Base-by-base conservation (phyloP, 164 flowering plant genomes). In the Euptelea pleiosperma region DNA sequence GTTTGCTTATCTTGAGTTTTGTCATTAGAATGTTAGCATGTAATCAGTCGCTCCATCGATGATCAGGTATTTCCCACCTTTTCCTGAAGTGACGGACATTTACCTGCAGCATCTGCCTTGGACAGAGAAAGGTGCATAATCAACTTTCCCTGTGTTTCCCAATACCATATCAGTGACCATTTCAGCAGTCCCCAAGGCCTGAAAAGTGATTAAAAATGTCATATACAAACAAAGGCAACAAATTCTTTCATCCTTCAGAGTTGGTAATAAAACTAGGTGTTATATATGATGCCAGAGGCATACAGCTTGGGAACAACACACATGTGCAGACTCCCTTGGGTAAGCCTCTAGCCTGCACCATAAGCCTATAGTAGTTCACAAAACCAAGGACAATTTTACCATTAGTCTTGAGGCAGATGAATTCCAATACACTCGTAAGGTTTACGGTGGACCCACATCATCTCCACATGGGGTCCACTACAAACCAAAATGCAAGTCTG, bases 181-280 rank as follows among this genome's bases (percentile, higher is more conserved):
- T 74, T 93, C 98, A 52, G 98, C 98, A 66, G 98, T 93, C 24
- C 97, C 96, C 42, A 84, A 22, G 57, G 94, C 96, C 96, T 92
- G 79, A 25, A 64, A 65, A 57, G 52, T 43, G 15, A 16, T 8
- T 4, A 44, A 33, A 2, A 2, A 36, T 14, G 6, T 1, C 1
- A 39, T 22, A 2, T 5, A 34, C 3, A 1, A 53, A 9, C 39
- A 36, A 8, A 15, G 21, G 10, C 10, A 5, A 15, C 25, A 16
- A 11, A 49, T 6, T 28, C 54, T n/a, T n/a, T n/a, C n/a, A n/a
- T n/a, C n/a, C n/a, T n/a, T n/a, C n/a, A n/a, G n/a, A n/a, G n/a
- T n/a, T n/a, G n/a, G n/a, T n/a, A n/a, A n/a, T n/a, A n/a, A n/a
- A n/a, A n/a, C n/a, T n/a, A n/a, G n/a, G n/a, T n/a, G n/a, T n/a